Base-by-base conservation (phyloP, 2,329 filamentous ascomycete genomes). In the Aspergillus caelatus region DNA sequence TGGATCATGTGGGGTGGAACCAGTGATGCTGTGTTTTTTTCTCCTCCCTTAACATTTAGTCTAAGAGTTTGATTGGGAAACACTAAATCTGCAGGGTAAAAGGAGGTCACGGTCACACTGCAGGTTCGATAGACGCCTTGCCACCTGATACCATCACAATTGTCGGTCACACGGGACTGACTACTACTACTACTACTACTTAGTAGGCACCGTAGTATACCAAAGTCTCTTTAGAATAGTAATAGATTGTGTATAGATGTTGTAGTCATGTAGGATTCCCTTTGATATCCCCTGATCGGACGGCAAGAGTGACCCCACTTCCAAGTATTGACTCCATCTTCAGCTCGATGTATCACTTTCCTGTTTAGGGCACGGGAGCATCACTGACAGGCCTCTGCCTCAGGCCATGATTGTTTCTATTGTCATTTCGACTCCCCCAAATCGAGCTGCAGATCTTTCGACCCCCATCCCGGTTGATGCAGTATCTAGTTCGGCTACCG, bases 61-160 rank as follows among this genome's bases (percentile, higher is more conserved):
- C 23, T 28, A 16, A 14, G 21, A 26, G 45, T 26, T 48, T 48
- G 21, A 28, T 23, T 46, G 43, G 43, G 43, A 46, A 23, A 23
- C 11, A 11, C 43, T 8, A 21, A 41, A 46, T 16, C 30, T 52
- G 48, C 48, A 52, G 46, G 56, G 57, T 26, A 46, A 58, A 50
- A 50, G 30, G 21, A 52, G 45, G 23, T 32, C 21, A 46, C n/a
- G n/a, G 56, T 58, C 45, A 50, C 57, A 39, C 45, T 39, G 30
- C 43, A 52, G 16, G 1, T n/a, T 36, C 32, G 5, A 55, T 16
- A 39, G 23, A 39, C 21, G 41, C 19, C 12, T 14, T 34, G 58
- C 67, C 67, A 68, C 66, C 67, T 69, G 67, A 68, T 67, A 57
- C 39, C n/a, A 66, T 69, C 65, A 67, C 64, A 55, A 62, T 32